Evolutionary conservation across 305 asterid species (phyloP).

Genomic region (Rubia peregrina): DNA sequence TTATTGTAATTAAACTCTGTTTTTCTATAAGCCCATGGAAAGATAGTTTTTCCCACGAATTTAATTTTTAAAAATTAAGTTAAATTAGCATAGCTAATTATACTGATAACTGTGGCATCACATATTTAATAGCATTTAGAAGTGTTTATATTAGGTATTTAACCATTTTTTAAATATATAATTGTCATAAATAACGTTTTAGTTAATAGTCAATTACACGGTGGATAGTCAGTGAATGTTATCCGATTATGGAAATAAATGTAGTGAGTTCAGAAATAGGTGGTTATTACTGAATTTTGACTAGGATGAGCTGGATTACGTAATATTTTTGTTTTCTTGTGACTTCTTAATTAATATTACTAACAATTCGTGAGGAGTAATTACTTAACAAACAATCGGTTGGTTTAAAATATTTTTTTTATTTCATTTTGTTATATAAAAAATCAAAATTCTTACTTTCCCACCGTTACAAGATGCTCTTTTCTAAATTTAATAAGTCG

Average conservation of each 20-base stretch:
- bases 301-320: constrained; percentile 7
- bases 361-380: not conserved
- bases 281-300: not conserved
- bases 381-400: constrained; percentile 3
- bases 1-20: too few relatives aligned
- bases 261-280: not conserved
- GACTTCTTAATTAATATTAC: not conserved
- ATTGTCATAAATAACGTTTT: not conserved
- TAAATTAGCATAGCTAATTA: too few relatives aligned
- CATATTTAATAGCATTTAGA: too few relatives aligned
- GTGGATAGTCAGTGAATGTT: not conserved
- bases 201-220: not conserved
- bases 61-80: too few relatives aligned
- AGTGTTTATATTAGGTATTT: too few relatives aligned
- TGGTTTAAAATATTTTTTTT: not conserved
- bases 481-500: not conserved
- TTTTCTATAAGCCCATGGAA: too few relatives aligned
- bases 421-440: not conserved
- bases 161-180: too few relatives aligned
- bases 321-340: not conserved
- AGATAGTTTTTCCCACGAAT: too few relatives aligned
- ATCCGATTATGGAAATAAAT: not conserved
- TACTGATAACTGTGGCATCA: too few relatives aligned
- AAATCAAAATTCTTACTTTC: not conserved
- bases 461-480: not conserved